Base-by-base conservation (phyloP, 2,329 filamentous ascomycete genomes). In the Sclerotinia trifoliorum region DNA sequence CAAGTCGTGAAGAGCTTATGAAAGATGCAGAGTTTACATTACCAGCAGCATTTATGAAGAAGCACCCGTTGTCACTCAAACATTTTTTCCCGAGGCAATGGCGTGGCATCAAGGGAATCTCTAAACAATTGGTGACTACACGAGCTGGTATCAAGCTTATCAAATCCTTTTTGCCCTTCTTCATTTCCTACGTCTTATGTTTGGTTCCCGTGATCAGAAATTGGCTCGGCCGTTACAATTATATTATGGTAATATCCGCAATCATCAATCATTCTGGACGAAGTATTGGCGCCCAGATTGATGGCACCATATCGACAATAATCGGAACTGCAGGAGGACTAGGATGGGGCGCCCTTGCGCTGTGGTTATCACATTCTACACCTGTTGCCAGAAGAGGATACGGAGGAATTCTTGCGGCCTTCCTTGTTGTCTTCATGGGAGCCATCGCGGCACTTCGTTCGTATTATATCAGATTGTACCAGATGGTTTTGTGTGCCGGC, bases 261-360 rank as follows among this genome's bases (percentile, higher is more conserved):
- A 81, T 87, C 26, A 72, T 88, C 56, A 88, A 87, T 68, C 86
- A 88, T 71, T 80, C 86, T 3, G 84, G 83, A 29, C 80, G 86
- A 49, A 82, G 84, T 1, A 73, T 87, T 64, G 86, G 86, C 7
- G 82, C 84, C 17, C 85, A 88, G 71, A 75, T 88, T 29, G 86
- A 88, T 73, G 86, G 86, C 2, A 77, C 82, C 5, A 67, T 85
- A 54, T 75, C 85, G 26, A 87, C 85, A 6, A 82, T 81, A n/a
- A 42, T 84, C 7, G 86, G 86, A 3, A 83, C 83, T 1, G 82
- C 82, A 6, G 79, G 80, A 42, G 86, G 86, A 1, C 75, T 88
- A 10, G 85, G 81, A 17, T 86, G 85, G 82, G 86, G 85, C 3
- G 79, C 80, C 10, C 79, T 87, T 58, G 85, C 83, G 0, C 74